phyloP scores from a whole-genome alignment of 2,329 filamentous ascomycete genomes.

The Pseudogymnoascus sp. region DNA sequence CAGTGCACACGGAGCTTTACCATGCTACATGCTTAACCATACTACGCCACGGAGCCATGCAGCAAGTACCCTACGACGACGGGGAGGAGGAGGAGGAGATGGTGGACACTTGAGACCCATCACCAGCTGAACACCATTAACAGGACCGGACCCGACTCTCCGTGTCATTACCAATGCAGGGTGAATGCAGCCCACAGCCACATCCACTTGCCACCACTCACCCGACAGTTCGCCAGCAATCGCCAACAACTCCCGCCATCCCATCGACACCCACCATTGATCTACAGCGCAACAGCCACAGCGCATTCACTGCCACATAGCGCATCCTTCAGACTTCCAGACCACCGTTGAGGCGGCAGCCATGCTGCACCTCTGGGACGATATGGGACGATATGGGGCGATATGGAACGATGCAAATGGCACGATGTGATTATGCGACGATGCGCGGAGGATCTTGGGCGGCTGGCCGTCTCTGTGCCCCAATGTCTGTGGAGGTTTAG shows the following conservation, averaged over 20 bases:
- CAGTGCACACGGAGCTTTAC: not conserved
- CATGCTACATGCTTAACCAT: not conserved
- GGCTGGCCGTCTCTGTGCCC: not conserved
- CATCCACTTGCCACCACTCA: not conserved
- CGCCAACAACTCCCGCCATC: slow-evolving; percentile 8
- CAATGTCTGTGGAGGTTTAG: not conserved
- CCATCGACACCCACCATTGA: slow-evolving; percentile 14
- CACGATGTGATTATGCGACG: not conserved
- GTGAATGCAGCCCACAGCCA: not conserved
- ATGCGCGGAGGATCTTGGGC: not conserved
- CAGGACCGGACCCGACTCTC: too few relatives aligned
- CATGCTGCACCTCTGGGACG: not conserved
- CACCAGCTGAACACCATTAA: not conserved
- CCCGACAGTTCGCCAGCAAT: not conserved
- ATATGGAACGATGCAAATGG: not conserved
- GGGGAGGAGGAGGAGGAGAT: not conserved
- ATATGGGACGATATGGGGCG: not conserved
- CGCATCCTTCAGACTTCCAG: slow-evolving; percentile 23
- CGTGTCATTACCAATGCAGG: not conserved
- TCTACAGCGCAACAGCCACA: slow-evolving; percentile 13
- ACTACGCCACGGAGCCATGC: not conserved
- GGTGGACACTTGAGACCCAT: not conserved
- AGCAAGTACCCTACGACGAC: not conserved
- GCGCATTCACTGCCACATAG: not conserved
- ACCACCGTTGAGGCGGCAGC: not conserved